Evolutionary conservation across 257 asterid genomes (phyloP), one percentile per base, ranked within the genome.

Genomic region (Jasminum sambac): DNA sequence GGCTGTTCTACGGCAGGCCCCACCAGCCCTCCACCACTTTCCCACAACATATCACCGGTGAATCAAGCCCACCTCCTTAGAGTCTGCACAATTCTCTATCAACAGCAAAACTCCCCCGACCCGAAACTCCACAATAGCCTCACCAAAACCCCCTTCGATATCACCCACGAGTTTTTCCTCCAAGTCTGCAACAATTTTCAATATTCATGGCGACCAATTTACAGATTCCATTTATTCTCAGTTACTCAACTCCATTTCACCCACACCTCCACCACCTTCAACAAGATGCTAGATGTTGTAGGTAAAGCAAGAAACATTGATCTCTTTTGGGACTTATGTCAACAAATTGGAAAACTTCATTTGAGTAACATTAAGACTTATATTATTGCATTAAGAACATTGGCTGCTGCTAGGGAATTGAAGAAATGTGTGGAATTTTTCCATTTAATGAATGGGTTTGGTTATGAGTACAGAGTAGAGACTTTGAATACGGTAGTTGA

Each of bases 1-100:
- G 34, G 62, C 62, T 7, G 11, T 55, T 19, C 34, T 55, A 55
- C 36, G 34, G 34, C 62, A 61, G 16, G 64, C 23, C 13, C 67
- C 67, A 36, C 76, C 64, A 39, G 77, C n/a, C 4, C 76, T 62
- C 69, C 70, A n/a, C 75, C 61, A 1, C 70, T 64, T 25, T 40
- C 55, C 34, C 40, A 73, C 7, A 70, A 82, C 62, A 72, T 60
- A 37, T 21, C 72, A 39, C 88, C 91, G 5, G 80, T 88, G 5
- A 70, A 90, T 38, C 89, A 87, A 74, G 77, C 88, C 67, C 95
- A 88, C 61, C 90, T 93, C 50, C 81, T 86, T 55, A 82, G 90
- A 74, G 87, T 93, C 50, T 93, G 89, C 79, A 93, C 96, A 21
- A 72, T 94, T 74, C 97, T 94, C 82, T 89, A 91, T 89, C 99